Evolutionary conservation across 2,329 filamentous ascomycete genomes (phyloP).

Genomic region (Colletotrichum tanaceti): DNA sequence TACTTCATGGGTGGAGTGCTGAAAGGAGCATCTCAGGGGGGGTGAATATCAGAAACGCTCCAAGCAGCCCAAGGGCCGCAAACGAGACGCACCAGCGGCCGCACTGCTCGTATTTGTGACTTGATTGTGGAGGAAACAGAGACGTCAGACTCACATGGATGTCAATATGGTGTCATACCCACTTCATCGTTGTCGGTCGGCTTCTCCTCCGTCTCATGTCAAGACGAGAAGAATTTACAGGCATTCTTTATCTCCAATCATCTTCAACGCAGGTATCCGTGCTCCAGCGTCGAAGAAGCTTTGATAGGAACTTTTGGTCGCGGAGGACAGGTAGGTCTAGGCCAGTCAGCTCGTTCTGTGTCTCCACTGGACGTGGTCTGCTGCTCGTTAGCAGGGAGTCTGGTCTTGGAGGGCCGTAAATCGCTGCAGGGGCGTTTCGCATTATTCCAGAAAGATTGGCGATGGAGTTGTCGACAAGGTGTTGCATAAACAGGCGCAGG

Average conservation of each 20-base stretch:
- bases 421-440: constrained; percentile 36
- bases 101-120: not conserved
- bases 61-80: too few species aligned
- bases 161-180: constrained; percentile 1
- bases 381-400: not conserved
- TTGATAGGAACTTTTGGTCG: not conserved
- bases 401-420: not conserved
- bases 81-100: not conserved
- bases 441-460: constrained; percentile 34
- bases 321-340: not conserved
- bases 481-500: constrained; percentile 24
- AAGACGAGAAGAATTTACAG: not conserved
- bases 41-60: not conserved
- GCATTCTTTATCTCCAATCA: not conserved
- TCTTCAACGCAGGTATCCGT: not conserved
- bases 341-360: not conserved
- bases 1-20: not conserved
- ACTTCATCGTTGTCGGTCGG: not conserved
- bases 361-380: not conserved
- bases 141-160: not conserved
- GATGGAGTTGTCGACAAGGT: constrained; percentile 3
- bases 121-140: not conserved
- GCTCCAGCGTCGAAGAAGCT: not conserved
- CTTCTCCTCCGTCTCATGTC: not conserved
- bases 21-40: not conserved